Conservation (phyloP, 352 stramenopile genomes). For the Globisporangium parvum region DNA sequence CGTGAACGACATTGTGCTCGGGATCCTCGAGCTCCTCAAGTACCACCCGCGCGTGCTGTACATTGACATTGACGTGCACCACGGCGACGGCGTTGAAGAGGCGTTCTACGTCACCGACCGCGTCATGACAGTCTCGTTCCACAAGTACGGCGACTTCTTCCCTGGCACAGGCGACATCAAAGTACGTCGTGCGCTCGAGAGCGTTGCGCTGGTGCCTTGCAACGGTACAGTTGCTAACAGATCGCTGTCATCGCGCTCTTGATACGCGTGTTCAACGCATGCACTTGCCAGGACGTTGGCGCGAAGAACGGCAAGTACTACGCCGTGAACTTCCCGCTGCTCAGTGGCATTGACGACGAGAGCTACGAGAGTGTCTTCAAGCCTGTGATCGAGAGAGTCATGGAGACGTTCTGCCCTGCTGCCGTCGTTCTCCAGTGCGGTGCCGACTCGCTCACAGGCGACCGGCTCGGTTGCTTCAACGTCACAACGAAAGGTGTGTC, state of each 20-base stretch:
- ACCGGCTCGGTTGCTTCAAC: constrained; percentile 98
- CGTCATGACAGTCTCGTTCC: constrained; percentile 97
- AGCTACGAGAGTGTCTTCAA: constrained; percentile 88
- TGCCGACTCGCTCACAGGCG: constrained; percentile 96
- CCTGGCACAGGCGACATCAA: constrained; percentile 91
- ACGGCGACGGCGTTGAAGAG: constrained; percentile 98
- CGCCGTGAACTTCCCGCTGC: constrained; percentile 97
- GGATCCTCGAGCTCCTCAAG: constrained; percentile 98
- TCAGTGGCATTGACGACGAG: constrained; percentile 98
- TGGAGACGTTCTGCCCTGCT: constrained; percentile 94
- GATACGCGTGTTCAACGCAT: constrained; percentile 23
- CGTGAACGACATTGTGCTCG: constrained; percentile 98
- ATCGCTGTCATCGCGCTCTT: constrained; percentile 41
- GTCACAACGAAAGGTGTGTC: constrained; percentile 92
- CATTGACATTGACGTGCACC: constrained; percentile 99
- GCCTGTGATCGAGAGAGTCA: constrained; percentile 95
- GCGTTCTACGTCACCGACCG: constrained; percentile 99
- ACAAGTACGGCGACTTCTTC: constrained; percentile 99
- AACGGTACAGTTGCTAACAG: neutral
- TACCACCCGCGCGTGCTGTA: constrained; percentile 96
- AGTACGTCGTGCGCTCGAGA: neutral
- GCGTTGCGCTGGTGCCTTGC: neutral
- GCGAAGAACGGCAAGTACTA: constrained; percentile 95
- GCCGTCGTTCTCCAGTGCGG: constrained; percentile 98
- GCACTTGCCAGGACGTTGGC: constrained; percentile 82